These are phyloP conservation scores for Lasiodiplodia hormozganensis DNA, from an alignment of 2,329 filamentous ascomycete genomes.

Conservation along the genomic window DNA sequence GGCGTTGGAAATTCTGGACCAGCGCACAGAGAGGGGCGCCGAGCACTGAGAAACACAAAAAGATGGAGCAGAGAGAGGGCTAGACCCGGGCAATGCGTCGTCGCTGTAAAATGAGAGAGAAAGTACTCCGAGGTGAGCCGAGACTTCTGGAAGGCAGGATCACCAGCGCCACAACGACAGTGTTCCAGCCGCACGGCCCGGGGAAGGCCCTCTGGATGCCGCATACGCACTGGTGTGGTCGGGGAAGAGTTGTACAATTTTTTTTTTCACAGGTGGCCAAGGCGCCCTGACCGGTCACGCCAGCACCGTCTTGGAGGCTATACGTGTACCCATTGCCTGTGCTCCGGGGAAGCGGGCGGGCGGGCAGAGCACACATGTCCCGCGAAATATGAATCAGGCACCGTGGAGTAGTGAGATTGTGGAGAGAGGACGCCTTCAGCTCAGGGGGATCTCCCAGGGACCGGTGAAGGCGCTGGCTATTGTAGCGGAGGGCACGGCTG, in stretches of 20 bases:
- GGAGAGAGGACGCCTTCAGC: constrained; percentile 16
- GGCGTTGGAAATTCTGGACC: constrained; percentile 1
- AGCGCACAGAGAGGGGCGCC: background rate
- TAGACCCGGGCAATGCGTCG: constrained; percentile 17
- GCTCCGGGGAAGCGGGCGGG: constrained; percentile 21
- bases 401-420: constrained; percentile 23
- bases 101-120: constrained; percentile 1
- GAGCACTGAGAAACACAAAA: background rate
- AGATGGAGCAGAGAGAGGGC: constrained; percentile 14
- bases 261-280: constrained; percentile 13
- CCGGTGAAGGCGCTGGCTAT: constrained; percentile 16
- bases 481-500: background rate
- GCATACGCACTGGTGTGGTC: constrained; percentile 12
- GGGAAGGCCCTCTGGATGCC: constrained; percentile 6
- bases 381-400: constrained; percentile 16
- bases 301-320: background rate
- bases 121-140: constrained; percentile 17
- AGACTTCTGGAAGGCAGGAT: constrained; percentile 18
- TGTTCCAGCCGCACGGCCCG: constrained; percentile 14
- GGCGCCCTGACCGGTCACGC: constrained; percentile 23
- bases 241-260: constrained; percentile 22
- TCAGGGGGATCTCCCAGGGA: constrained; percentile 26
- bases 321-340: constrained; percentile 21
- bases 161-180: constrained; percentile 3
- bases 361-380: constrained; percentile 6